These are phyloP conservation scores for Delonix regia DNA, from an alignment of 306 rosid species.

Conservation along the genomic window DNA sequence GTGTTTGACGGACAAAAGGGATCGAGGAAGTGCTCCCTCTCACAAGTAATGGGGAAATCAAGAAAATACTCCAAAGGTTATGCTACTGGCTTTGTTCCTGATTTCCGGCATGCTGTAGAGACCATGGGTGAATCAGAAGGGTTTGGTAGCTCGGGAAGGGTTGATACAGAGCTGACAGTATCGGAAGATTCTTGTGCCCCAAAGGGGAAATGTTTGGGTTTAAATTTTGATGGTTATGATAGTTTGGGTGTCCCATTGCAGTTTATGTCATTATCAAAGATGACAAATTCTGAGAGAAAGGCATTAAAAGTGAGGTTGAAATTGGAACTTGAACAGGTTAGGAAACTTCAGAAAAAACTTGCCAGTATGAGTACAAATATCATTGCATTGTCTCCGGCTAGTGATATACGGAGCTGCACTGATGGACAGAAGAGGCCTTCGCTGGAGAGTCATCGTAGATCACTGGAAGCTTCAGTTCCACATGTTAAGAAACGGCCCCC, in stretches of 20 bases:
- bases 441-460: conserved; percentile 44
- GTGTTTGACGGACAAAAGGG: conserved; percentile 86
- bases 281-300: conserved; percentile 75
- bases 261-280: conserved; percentile 55
- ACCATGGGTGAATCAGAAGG: conserved; percentile 93
- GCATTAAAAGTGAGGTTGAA: conserved; percentile 63
- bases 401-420: conserved; percentile 69
- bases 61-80: conserved; percentile 83
- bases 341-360: conserved; percentile 65
- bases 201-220: conserved; percentile 60
- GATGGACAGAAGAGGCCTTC: conserved; percentile 67
- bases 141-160: conserved; percentile 74
- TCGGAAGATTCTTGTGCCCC: conserved; percentile 71
- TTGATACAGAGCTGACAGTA: conserved; percentile 59
- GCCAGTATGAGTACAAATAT: conserved; percentile 43
- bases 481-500: conserved; percentile 62
- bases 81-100: conserved; percentile 83
- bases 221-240: conserved; percentile 56
- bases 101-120: conserved; percentile 83
- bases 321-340: conserved; percentile 79
- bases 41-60: conserved; percentile 86
- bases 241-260: conserved; percentile 67
- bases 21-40: conserved; percentile 60
- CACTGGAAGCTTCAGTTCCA: conserved; percentile 43
- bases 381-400: conserved; percentile 56